phyloP scores from a whole-genome alignment of 331 rosid genomes.

The Pyrus hybrid region DNA sequence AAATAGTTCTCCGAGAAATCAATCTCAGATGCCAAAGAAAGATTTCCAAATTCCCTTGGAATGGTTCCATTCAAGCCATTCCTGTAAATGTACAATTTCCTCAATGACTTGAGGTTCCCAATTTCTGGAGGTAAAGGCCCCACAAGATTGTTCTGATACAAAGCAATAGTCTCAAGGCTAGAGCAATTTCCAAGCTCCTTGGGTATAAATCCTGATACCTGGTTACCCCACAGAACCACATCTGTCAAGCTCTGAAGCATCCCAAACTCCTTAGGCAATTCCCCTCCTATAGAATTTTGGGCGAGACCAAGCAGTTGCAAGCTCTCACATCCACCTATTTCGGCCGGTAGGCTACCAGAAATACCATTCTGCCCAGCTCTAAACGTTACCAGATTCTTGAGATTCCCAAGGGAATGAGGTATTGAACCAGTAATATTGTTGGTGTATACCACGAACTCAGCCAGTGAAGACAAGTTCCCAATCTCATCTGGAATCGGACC shows the following conservation, averaged over 20 bases:
- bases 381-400: conserved; percentile 50
- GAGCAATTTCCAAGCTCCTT: conserved; percentile 70
- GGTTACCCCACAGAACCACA: conserved; percentile 57
- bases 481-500: conserved; percentile 65
- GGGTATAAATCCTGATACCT: conserved; percentile 71
- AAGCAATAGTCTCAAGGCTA: conserved; percentile 63
- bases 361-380: conserved; percentile 82
- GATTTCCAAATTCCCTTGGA: conserved; percentile 84
- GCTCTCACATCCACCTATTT: conserved; percentile 56
- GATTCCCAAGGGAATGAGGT: conserved; percentile 72
- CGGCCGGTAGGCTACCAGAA: conserved; percentile 70
- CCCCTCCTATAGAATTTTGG: conserved; percentile 68
- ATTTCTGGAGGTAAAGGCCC: conserved; percentile 63
- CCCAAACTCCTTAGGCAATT: conserved; percentile 67
- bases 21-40: conserved; percentile 46
- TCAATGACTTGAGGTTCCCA: conserved; percentile 60
- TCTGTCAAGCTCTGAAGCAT: conserved; percentile 59
- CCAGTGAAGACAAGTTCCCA: conserved; percentile 61
- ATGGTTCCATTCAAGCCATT: conserved; percentile 83
- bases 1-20: conserved; percentile 84
- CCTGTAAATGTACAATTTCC: conserved; percentile 55
- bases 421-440: conserved; percentile 69
- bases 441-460: conserved; percentile 67
- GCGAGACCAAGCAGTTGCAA: conserved; percentile 78
- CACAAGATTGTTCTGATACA: conserved; percentile 57